Percentiles rank a stretch among this genome's conserved stretches.
phyloP scores from a whole-genome alignment of 768 basidiomycete species.

The Tremella mesenterica region DNA sequence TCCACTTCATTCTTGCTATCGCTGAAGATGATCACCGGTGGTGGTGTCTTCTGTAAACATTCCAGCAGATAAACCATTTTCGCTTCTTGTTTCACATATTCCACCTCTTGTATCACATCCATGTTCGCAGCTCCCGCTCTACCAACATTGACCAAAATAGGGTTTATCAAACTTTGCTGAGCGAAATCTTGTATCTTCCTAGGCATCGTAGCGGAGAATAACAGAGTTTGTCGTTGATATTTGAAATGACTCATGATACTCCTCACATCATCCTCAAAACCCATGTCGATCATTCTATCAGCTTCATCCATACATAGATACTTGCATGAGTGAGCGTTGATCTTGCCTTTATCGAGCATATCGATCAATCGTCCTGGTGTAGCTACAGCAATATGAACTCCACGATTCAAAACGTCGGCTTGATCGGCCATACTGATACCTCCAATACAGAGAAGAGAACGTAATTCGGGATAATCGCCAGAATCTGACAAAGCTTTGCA shows the following conservation, averaged over 20 bases:
- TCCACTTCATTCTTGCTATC: conserved; percentile 99
- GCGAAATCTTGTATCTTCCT: conserved; percentile 98
- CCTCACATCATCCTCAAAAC: conserved; percentile 95
- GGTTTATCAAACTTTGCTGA: conserved; percentile 86
- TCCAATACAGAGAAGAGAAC: conserved; percentile 86
- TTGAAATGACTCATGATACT: conserved; percentile 98
- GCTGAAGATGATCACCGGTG: conserved; percentile 93
- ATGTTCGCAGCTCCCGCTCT: conserved; percentile 95
- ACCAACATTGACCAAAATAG: conserved; percentile 92
- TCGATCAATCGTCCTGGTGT: conserved; percentile 95
- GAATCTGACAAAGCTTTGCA: conserved; percentile 63
- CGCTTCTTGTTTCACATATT: conserved; percentile 98
- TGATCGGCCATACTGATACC: conserved; percentile 99
- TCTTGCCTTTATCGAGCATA: conserved; percentile 90
- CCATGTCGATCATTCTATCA: conserved; percentile 95
- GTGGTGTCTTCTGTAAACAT: conserved; percentile 94
- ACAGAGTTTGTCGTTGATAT: conserved; percentile 90
- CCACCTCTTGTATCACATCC: conserved; percentile 83
- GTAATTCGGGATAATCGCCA: conserved; percentile 75
- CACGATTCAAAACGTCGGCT: conserved; percentile 77
- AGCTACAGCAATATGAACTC: conserved; percentile 90
- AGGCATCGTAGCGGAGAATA: conserved; percentile 99
- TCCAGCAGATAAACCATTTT: conserved; percentile 99
- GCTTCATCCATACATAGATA: conserved; percentile 96
- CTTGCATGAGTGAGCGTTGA: conserved; percentile 89